A percentile compares a stretch with the other conserved stretches of the same genome.
Conservation (phyloP, 2,329 filamentous ascomycete genomes). For the Penicillium sp. region DNA sequence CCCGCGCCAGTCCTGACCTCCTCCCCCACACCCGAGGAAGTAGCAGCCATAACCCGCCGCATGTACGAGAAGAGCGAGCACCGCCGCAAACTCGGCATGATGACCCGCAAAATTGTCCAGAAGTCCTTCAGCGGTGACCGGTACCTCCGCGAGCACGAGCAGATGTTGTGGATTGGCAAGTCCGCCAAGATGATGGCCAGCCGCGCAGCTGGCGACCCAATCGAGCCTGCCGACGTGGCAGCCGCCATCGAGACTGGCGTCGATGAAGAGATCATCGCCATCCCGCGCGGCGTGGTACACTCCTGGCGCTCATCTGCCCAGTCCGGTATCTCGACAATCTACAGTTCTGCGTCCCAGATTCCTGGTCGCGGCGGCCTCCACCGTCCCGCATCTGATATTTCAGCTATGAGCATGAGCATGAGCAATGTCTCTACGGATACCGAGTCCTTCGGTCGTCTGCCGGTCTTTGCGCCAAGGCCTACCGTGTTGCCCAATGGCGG, state of each 20-base stretch:
- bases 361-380: conserved; percentile 14
- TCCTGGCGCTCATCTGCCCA: conserved; percentile 36
- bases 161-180: conserved; percentile 55
- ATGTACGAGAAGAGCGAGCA: conserved; percentile 61
- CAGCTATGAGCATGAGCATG: conserved; percentile 27
- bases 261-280: conserved; percentile 37
- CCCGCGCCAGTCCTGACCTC: conserved; percentile 46
- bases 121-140: conserved; percentile 59
- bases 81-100: conserved; percentile 57
- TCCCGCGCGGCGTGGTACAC: conserved; percentile 31
- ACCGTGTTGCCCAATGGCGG: conserved; percentile 12
- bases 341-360: conserved; percentile 21
- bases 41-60: conserved; percentile 52
- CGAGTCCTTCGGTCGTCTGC: conserved; percentile 30
- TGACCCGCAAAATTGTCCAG: conserved; percentile 56
- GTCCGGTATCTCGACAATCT: conserved; percentile 31
- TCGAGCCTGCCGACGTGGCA: conserved; percentile 25
- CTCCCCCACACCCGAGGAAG: conserved; percentile 49
- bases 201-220: conserved; percentile 20
- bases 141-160: conserved; percentile 61
- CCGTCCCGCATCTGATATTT: conserved; percentile 25
- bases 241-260: conserved; percentile 24
- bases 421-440: conserved; percentile 30
- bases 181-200: conserved; percentile 32
- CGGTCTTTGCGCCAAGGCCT: conserved; percentile 32